Evolutionary conservation across 129 eudicot species (phyloP), one percentile per base, ranked within the genome.

Genomic region (Smallanthus sonchifolius): DNA sequence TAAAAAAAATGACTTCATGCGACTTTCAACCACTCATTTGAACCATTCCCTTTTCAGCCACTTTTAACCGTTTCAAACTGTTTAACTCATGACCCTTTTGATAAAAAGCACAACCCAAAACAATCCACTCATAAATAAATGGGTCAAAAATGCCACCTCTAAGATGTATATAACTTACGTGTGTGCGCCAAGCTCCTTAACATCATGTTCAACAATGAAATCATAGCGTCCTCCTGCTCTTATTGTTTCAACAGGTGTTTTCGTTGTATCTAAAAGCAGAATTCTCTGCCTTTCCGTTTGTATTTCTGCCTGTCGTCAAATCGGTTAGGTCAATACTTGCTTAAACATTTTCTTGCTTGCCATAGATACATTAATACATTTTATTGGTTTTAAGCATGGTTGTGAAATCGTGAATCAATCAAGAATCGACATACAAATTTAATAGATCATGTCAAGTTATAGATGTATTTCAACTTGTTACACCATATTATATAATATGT

Each of bases 211-310:
- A 67, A 94, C 98, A 73, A 94, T 94, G 64, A 94, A 94, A 86
- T 94, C 97, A 65, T 94, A 94, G 15, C 97, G 97, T 10, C 98
- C 98, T 55, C 97, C 97, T 67, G 97, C 96, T 72, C 98, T 91
- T 83, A 94, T 91, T 20, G 97, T 84, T 78, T 94, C 98, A 38
- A 94, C 97, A 9, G 98, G 97, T 54, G 97, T 69, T 82, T 94
- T 94, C n/a, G 88, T 83, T 66, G 97, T 94, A 83, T 94, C 98
- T 79, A 91, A 83, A 76, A 94, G 96, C 85, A 88, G 75, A 73
- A 94, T 76, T 63, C 96, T 86, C 81, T 94, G 98, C 70, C 91
- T 88, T 84, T 94, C 98, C 55, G 98, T 94, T 82, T 94, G 98
- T 55, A 94, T 94, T 78, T 94, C 98, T 69, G 97, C 98, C 98